Base-by-base conservation (phyloP, 163 green algal species). In the Chlamydomonas reinhardtii region DNA sequence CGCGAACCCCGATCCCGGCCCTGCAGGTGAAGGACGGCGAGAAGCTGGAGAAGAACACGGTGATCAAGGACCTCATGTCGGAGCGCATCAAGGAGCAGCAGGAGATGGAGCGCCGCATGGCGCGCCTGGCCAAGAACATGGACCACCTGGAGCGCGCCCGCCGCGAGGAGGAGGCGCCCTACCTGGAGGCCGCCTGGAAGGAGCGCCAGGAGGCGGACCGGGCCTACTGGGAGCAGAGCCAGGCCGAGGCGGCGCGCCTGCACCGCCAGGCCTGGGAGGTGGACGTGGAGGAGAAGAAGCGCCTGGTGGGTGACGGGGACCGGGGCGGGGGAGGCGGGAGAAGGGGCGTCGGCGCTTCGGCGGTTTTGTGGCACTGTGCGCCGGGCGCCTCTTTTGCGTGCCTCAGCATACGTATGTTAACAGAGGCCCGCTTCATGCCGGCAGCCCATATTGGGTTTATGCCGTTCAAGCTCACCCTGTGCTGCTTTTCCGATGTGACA, bases 91-190 rank as follows among this genome's bases (percentile, higher is more conserved):
- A 96, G 84, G 95, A 97, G 90, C 83, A 91, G 70, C 86, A 90
- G 91, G 96, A 99, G 91, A 85, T 98, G 91, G 95, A 98, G 90
- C 94, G 94, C 83, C 96, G 96, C 89, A 90, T 99, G 83, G 83
- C 92, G 29, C 96, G 95, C 69, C 74, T 96, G 74, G 93, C 91
- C 37, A 94, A 92, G 80, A 93, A 92, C 65, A 95, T 98, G 95
- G 97, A 99, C 93, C 96, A 99, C 89, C 73, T 99, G 83, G 98
- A 99, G 94, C 93, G 98, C 2, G 98, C 97, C 0, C 89, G 92
- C 2, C 92, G 97, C 34, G 97, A 99, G 94, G 96, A 98, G 89
- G 97, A 99, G 93, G 91, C 91, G 19, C 94, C 95, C 5, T 90
- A 97, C 43, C 90, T 99, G 32, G 91, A 96, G 69, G 83, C 89